Percentiles rank a stretch among this genome's conserved stretches.
phyloP scores from a whole-genome alignment of 352 stramenopile genomes.

The Blastocystis sp. region DNA sequence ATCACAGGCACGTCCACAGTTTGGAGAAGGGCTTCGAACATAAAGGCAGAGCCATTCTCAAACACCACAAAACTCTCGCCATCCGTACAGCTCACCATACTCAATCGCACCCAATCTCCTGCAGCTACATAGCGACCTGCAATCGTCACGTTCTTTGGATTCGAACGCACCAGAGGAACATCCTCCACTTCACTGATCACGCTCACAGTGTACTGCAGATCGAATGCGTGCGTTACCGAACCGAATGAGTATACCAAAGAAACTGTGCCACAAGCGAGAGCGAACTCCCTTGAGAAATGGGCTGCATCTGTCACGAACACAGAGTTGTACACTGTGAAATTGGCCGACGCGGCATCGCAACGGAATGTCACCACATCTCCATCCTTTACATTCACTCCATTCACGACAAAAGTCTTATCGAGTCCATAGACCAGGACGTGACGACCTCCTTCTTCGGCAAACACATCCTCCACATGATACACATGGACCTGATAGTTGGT shows the following conservation, averaged over 20 bases:
- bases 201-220: not conserved
- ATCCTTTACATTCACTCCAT: conserved; percentile 15
- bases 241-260: conserved; percentile 16
- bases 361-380: conserved; percentile 8
- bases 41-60: not conserved
- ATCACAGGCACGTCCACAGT: not conserved
- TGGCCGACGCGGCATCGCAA: not conserved
- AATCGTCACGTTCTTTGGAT: not conserved
- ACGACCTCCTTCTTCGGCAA: not conserved
- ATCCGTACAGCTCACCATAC: not conserved
- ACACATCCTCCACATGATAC: conserved; percentile 3
- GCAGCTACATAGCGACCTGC: not conserved
- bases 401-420: not conserved
- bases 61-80: not conserved
- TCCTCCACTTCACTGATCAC: not conserved
- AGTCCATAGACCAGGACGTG: conserved; percentile 38
- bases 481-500: not conserved
- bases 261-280: not conserved
- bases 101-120: conserved; percentile 11
- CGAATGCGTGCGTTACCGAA: not conserved
- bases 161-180: not conserved
- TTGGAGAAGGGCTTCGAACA: not conserved
- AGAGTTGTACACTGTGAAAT: not conserved
- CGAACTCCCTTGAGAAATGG: not conserved
- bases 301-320: not conserved